Conservation (phyloP, 352 stramenopile species). For the Pythium guiyangense region DNA sequence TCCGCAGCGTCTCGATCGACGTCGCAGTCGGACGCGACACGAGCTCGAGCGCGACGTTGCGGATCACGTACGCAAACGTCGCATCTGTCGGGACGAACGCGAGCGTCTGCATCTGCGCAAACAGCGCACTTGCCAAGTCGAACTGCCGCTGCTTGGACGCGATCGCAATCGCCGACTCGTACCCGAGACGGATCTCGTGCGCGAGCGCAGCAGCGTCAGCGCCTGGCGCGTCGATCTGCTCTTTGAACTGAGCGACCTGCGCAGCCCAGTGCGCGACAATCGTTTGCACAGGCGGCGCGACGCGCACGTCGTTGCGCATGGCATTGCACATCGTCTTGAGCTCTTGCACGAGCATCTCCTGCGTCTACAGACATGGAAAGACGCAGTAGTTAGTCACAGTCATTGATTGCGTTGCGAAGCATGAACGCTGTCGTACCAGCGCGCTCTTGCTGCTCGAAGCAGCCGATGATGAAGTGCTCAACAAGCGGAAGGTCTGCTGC, state of each 20-base stretch:
- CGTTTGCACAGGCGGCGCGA: conserved; percentile 17
- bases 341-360: conserved; percentile 24
- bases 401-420: too few species aligned
- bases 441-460: conserved; percentile 2
- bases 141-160: conserved; percentile 71
- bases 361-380: conserved; percentile 1
- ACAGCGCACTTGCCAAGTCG: conserved; percentile 29
- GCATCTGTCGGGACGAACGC: conserved; percentile 22
- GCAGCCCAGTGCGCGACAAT: conserved; percentile 29
- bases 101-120: conserved; percentile 44
- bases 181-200: conserved; percentile 35
- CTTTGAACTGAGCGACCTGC: conserved; percentile 25
- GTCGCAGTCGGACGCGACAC: conserved; percentile 19
- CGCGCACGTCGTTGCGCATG: conserved; percentile 45
- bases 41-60: conserved; percentile 48
- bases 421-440: conserved; percentile 2
- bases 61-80: conserved; percentile 50
- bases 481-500: background rate
- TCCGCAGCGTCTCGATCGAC: conserved; percentile 27
- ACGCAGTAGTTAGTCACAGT: too few species aligned
- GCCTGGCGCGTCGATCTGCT: conserved; percentile 3
- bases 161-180: conserved; percentile 67
- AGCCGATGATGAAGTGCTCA: conserved; percentile 7
- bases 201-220: conserved; percentile 9
- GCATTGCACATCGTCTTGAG: conserved; percentile 51